These are phyloP conservation scores for Eucalyptus cladocalyx DNA, from an alignment of 345 rosid genomes.

Conservation along the genomic window DNA sequence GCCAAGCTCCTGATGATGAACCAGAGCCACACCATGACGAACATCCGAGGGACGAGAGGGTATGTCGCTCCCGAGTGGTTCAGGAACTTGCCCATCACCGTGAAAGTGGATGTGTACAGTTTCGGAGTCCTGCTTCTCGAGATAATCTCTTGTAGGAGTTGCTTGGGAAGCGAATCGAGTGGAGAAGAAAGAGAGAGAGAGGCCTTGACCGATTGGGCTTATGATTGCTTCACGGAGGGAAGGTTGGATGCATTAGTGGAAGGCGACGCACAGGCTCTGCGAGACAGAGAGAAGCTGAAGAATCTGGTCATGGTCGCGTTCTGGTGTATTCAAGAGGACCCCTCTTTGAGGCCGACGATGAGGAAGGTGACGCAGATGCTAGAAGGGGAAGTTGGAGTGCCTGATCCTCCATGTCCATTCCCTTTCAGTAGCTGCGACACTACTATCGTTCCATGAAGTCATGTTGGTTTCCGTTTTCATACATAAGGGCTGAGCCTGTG, in stretches of 20 bases:
- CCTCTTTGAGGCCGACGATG: too few relatives aligned
- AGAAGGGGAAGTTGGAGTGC: too few relatives aligned
- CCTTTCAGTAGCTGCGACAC: too few relatives aligned
- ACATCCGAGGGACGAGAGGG: constrained; percentile 12
- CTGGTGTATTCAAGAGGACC: too few relatives aligned
- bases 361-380: too few relatives aligned
- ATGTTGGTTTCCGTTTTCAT: too few relatives aligned
- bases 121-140: constrained; percentile 14
- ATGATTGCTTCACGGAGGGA: constrained; percentile 22
- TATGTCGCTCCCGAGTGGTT: constrained; percentile 23
- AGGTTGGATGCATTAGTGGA: constrained; percentile 5
- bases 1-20: constrained; percentile 18
- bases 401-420: too few relatives aligned
- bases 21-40: constrained; percentile 1
- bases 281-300: background rate
- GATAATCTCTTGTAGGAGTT: constrained; percentile 5
- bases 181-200: constrained; percentile 6
- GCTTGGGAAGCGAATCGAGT: background rate
- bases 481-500: too few relatives aligned
- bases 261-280: constrained; percentile 1
- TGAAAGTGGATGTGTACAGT: constrained; percentile 17
- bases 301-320: constrained; percentile 11
- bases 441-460: too few relatives aligned
- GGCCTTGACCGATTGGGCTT: constrained; percentile 25
- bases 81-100: constrained; percentile 1